Evolutionary conservation across 2,329 filamentous ascomycete genomes (phyloP).

Genomic region (Pseudogymnoascus sp.): DNA sequence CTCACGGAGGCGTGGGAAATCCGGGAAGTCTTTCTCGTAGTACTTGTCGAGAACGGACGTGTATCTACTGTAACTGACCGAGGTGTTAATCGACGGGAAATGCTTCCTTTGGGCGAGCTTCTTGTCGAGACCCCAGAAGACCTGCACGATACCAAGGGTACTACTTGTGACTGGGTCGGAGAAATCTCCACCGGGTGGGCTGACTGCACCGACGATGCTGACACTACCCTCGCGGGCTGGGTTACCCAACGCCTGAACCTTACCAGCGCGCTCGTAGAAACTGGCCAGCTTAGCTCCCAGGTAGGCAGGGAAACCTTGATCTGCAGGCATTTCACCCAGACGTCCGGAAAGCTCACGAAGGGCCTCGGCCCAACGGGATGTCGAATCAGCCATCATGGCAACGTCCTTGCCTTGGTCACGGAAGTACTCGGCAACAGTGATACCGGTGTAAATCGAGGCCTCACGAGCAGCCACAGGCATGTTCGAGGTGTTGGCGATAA

Average conservation of each 20-base stretch:
- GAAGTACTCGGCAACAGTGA: slow-evolving; percentile 94
- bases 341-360: slow-evolving; percentile 97
- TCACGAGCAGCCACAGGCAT: slow-evolving; percentile 98
- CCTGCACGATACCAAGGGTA: slow-evolving; percentile 94
- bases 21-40: slow-evolving; percentile 88
- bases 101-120: slow-evolving; percentile 98
- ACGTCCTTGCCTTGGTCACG: slow-evolving; percentile 94
- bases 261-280: slow-evolving; percentile 97
- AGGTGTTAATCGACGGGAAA: slow-evolving; percentile 97
- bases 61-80: slow-evolving; percentile 94
- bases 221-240: slow-evolving; percentile 86
- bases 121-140: slow-evolving; percentile 99
- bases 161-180: slow-evolving; percentile 93
- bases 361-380: slow-evolving; percentile 96
- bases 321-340: slow-evolving; percentile 98
- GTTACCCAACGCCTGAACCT: slow-evolving; percentile 75
- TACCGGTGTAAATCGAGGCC: slow-evolving; percentile 96
- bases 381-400: slow-evolving; percentile 99
- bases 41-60: slow-evolving; percentile 79
- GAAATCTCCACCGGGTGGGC: slow-evolving; percentile 96
- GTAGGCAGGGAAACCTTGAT: slow-evolving; percentile 98
- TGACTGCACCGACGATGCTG: slow-evolving; percentile 95
- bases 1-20: slow-evolving; percentile 88
- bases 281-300: slow-evolving; percentile 93
- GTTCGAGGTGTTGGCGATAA: slow-evolving; percentile 99